phyloP scores from a whole-genome alignment of 805 yeast species.

The Starmera pachycereana region DNA sequence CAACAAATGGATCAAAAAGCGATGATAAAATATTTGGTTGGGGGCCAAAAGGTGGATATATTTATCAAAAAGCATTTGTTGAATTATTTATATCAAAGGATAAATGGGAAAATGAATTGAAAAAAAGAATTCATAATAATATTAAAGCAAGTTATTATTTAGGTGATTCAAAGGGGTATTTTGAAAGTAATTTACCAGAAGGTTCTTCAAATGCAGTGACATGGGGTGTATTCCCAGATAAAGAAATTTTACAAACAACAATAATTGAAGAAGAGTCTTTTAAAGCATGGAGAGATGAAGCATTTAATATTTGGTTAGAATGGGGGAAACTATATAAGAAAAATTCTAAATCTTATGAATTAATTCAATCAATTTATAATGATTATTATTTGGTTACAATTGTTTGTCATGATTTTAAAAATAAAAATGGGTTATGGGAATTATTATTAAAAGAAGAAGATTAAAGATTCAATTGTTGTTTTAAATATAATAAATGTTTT shows the following conservation, averaged over 20 bases:
- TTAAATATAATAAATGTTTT: conserved; percentile 21
- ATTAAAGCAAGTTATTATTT: conserved; percentile 63
- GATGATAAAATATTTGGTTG: conserved; percentile 90
- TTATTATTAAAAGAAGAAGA: conserved; percentile 24
- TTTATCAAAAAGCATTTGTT: conserved; percentile 92
- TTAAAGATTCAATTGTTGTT: conserved; percentile 13
- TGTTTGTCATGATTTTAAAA: conserved; percentile 74
- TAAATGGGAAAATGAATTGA: conserved; percentile 52
- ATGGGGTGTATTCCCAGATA: conserved; percentile 95
- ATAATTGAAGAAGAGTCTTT: conserved; percentile 88
- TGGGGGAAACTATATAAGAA: conserved; percentile 77
- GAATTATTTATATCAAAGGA: conserved; percentile 71
- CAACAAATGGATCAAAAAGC: conserved; percentile 68
- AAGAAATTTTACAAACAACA: conserved; percentile 86
- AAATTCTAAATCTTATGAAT: conserved; percentile 39
- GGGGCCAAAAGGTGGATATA: conserved; percentile 88
- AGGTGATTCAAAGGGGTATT: conserved; percentile 50
- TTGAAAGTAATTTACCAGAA: conserved; percentile 49
- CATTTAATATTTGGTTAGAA: conserved; percentile 81
- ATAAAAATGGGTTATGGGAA: conserved; percentile 72
- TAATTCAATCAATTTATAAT: conserved; percentile 51
- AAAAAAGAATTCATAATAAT: conserved; percentile 36
- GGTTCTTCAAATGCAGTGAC: conserved; percentile 74
- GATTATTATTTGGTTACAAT: conserved; percentile 72
- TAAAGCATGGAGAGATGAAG: conserved; percentile 94